phyloP scores from a whole-genome alignment of 345 rosid species.

The Adansonia digitata region DNA sequence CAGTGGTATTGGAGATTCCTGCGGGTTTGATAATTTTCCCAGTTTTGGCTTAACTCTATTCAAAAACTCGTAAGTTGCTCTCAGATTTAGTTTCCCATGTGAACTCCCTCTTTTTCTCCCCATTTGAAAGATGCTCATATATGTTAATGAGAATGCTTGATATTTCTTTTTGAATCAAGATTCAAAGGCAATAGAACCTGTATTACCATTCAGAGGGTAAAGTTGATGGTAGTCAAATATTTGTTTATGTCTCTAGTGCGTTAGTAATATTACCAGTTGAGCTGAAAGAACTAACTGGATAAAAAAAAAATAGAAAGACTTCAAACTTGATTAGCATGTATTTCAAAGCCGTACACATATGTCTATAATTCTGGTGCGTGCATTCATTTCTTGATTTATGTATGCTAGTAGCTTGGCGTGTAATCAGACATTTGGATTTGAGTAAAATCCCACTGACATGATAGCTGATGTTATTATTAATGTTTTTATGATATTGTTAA shows the following conservation, averaged over 20 bases:
- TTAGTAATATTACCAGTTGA: background rate
- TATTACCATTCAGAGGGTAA: background rate
- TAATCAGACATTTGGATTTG: background rate
- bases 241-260: background rate
- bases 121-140: background rate
- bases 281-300: background rate
- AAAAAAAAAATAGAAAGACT: background rate
- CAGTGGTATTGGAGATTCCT: constrained; percentile 86
- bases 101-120: background rate
- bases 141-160: background rate
- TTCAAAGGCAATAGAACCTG: too few relatives aligned
- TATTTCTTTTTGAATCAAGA: too few relatives aligned
- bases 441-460: background rate
- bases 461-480: background rate
- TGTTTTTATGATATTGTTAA: background rate
- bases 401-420: background rate
- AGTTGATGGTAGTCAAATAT: background rate
- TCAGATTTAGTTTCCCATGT: constrained; percentile 4
- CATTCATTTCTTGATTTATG: background rate
- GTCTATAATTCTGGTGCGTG: background rate
- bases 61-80: constrained; percentile 67
- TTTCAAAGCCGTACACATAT: background rate
- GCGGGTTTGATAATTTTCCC: constrained; percentile 95
- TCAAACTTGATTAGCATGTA: background rate
- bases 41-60: constrained; percentile 72